Evolutionary conservation across 352 stramenopile species (phyloP).

Genomic region (Phytophthora boehmeriae): DNA sequence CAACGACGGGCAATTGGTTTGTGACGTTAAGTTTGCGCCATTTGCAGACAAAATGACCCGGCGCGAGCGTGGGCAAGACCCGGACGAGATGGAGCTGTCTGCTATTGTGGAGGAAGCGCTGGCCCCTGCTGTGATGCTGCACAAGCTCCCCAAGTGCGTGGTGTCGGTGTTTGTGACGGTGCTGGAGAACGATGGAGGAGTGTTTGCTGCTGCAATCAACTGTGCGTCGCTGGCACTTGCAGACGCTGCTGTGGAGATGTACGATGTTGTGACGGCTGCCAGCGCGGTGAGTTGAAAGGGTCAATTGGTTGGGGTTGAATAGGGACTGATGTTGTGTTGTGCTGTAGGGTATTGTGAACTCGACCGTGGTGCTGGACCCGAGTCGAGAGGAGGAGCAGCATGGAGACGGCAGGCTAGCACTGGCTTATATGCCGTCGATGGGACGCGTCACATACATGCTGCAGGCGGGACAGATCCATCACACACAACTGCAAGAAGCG

Average conservation of each 20-base stretch:
- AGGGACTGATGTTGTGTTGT: slow-evolving; percentile 1
- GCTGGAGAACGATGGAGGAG: slow-evolving; percentile 84
- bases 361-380: slow-evolving; percentile 73
- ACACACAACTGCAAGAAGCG: slow-evolving; percentile 79
- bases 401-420: slow-evolving; percentile 65
- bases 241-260: slow-evolving; percentile 92
- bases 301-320: background rate
- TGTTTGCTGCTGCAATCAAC: slow-evolving; percentile 84
- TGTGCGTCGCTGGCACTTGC: slow-evolving; percentile 88
- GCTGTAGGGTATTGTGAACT: slow-evolving; percentile 53
- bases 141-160: slow-evolving; percentile 90
- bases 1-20: slow-evolving; percentile 86
- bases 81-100: slow-evolving; percentile 84
- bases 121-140: slow-evolving; percentile 81
- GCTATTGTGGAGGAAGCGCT: slow-evolving; percentile 78
- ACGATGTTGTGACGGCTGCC: slow-evolving; percentile 87
- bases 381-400: slow-evolving; percentile 65
- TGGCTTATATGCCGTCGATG: slow-evolving; percentile 89
- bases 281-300: slow-evolving; percentile 49
- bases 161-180: slow-evolving; percentile 90
- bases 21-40: slow-evolving; percentile 89
- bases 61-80: slow-evolving; percentile 76
- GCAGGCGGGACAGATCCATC: slow-evolving; percentile 80
- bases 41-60: slow-evolving; percentile 70
- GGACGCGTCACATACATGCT: slow-evolving; percentile 88